Base-by-base conservation (phyloP, 2,329 filamentous ascomycete genomes). In the Exophiala oligosperma region DNA sequence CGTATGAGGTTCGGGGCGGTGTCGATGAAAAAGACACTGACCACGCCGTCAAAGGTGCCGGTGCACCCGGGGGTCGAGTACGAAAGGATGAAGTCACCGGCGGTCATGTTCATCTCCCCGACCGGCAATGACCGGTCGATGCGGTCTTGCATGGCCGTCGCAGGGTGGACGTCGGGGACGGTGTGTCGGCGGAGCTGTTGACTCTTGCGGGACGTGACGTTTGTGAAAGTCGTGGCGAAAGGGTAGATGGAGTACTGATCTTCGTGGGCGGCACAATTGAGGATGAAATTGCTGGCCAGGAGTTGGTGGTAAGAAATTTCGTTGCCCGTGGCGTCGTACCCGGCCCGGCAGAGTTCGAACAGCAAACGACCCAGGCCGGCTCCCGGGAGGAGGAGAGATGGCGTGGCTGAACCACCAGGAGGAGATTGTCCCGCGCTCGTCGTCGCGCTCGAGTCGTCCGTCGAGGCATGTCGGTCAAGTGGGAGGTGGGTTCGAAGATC, bases 261-360 rank as follows among this genome's bases (percentile, higher is more conserved):
- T 0, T 82, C 82, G 1, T 72, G 70, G 0, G 77, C 67, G 3
- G 87, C 90, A 66, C 75, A 72, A 57, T 81, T 81, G 40, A 81
- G 67, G 7, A 80, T 66, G 74, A 78, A 84, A 62, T 83, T 84
- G 57, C 90, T 95, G 1, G 91, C 91, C 57, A 97, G 80, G n/a
- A 99, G 83, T 72, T 96, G 91, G 72, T 99, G 94, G 70, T 96
- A 97, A 2, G 92, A 97, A 61, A 97, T 96, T 74, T 99, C 90
- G 70, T 97, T 97, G 28, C 93, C 93, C 72, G 97, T 92, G 0
- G 86, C 84, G 9, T 83, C 77, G 72, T 86, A 95, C 9, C 94
- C 92, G 1, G 77, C 79, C 28, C 77, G 77, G 70, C 88, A 91
- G 12, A 97, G 79, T 46, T 99, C 94, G 68, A 95, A 96, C 0